phyloP scores from a whole-genome alignment of 305 asterid genomes.

The Solanum chacoense region DNA sequence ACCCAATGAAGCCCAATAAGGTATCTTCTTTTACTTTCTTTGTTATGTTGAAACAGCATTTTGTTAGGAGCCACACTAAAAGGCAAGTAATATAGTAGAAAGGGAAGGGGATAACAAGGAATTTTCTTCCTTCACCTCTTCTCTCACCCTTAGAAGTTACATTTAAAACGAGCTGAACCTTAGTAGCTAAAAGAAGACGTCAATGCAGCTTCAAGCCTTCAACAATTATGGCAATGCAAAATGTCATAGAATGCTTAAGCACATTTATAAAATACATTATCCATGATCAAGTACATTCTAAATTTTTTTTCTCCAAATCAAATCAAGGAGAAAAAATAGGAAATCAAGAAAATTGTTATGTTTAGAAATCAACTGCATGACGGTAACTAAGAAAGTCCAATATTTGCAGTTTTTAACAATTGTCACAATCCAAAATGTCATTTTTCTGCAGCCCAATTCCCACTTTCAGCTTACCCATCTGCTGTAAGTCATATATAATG shows the following conservation, averaged over 20 bases:
- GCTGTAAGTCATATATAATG: not conserved
- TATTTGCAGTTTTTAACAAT: not conserved
- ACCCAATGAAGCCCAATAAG: not conserved
- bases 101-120: not conserved
- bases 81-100: not conserved
- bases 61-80: not conserved
- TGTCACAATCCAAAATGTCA: not conserved
- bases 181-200: not conserved
- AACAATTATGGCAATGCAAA: not conserved
- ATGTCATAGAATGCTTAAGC: not conserved
- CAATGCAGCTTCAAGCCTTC: not conserved
- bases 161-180: not conserved
- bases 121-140: not conserved
- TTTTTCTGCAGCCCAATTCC: not conserved
- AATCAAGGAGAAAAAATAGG: not conserved
- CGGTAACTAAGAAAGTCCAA: not conserved
- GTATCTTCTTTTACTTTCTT: not conserved
- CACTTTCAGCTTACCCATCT: not conserved
- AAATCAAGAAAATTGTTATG: not conserved
- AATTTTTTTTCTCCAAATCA: not conserved
- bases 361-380: not conserved
- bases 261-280: not conserved
- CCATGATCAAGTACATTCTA: not conserved
- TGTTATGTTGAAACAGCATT: not conserved
- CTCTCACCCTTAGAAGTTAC: not conserved